phyloP scores from a whole-genome alignment of 1,284 basidiomycete species.

The Puccinia coronata region DNA sequence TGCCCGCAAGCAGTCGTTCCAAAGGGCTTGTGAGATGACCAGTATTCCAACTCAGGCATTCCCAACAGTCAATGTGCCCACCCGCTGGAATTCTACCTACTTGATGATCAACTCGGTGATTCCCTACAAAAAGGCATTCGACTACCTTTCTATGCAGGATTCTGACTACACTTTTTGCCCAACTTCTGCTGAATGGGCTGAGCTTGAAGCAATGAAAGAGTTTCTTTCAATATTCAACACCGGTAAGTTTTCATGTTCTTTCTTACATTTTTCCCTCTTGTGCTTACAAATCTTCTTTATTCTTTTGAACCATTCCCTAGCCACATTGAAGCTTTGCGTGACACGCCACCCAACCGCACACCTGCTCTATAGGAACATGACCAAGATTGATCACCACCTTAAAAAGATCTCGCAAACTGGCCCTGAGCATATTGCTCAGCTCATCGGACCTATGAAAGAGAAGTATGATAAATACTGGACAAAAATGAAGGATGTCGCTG shows the following conservation, averaged over 20 bases:
- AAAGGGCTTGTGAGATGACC: not conserved
- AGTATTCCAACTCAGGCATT: not conserved
- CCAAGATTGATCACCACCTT: not conserved
- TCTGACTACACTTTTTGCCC: not conserved
- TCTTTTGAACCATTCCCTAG: not conserved
- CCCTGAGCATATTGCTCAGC: not conserved
- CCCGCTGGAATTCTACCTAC: not conserved
- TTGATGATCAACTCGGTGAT: not conserved
- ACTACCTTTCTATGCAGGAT: not conserved
- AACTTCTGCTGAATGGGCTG: not conserved
- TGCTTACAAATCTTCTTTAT: not conserved
- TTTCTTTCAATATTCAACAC: not conserved
- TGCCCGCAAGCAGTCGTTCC: not conserved
- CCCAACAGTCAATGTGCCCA: not conserved
- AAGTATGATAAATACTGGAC: slow-evolving; percentile 3
- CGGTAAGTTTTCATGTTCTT: not conserved
- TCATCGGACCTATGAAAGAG: not conserved
- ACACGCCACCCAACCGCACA: not conserved
- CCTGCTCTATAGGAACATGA: not conserved
- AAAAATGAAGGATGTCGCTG: not conserved
- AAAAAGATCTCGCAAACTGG: not conserved
- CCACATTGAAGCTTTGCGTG: not conserved
- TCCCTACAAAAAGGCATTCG: not conserved
- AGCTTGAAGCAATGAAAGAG: not conserved
- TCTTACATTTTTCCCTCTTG: not conserved